A percentile compares a stretch with the other conserved stretches of the same genome.
phyloP scores from a whole-genome alignment of 192 early-diverging fungal species.

The Helicostylum pulchrum region DNA sequence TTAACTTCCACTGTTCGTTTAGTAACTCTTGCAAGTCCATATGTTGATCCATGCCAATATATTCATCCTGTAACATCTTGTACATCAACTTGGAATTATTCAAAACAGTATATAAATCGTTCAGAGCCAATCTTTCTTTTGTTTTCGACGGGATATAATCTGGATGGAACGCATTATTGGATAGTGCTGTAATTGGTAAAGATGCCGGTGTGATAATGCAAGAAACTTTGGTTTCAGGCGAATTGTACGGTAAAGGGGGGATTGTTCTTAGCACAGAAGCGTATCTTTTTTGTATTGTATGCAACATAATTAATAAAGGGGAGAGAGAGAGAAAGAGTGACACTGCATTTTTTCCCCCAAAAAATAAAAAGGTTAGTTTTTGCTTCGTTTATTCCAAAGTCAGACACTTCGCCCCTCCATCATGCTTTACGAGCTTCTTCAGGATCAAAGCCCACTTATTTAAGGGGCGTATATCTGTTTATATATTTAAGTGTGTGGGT shows the following conservation, averaged over 20 bases:
- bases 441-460: no score
- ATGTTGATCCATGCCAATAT: neutral
- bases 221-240: neutral
- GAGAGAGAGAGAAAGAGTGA: no score
- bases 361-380: no score
- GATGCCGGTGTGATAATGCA: conserved; percentile 26
- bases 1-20: conserved; percentile 1
- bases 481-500: no score
- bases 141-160: conserved; percentile 25
- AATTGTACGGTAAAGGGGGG: conserved; percentile 4
- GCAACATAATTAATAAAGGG: neutral
- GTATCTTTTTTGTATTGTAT: conserved; percentile 5
- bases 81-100: conserved; percentile 9
- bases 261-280: conserved; percentile 19
- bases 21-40: conserved; percentile 2
- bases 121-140: conserved; percentile 12
- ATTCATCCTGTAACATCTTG: conserved; percentile 5
- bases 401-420: no score
- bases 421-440: no score
- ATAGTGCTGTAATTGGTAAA: conserved; percentile 25
- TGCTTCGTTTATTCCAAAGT: no score
- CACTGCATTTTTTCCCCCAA: no score
- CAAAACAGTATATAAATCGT: conserved; percentile 17
- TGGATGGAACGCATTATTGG: conserved; percentile 35
- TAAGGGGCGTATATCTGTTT: no score